A percentile compares a stretch with the other conserved stretches of the same genome.
These are phyloP conservation scores for Trichophyton rubrum DNA, from an alignment of 2,329 filamentous ascomycete genomes.

Conservation along the genomic window DNA sequence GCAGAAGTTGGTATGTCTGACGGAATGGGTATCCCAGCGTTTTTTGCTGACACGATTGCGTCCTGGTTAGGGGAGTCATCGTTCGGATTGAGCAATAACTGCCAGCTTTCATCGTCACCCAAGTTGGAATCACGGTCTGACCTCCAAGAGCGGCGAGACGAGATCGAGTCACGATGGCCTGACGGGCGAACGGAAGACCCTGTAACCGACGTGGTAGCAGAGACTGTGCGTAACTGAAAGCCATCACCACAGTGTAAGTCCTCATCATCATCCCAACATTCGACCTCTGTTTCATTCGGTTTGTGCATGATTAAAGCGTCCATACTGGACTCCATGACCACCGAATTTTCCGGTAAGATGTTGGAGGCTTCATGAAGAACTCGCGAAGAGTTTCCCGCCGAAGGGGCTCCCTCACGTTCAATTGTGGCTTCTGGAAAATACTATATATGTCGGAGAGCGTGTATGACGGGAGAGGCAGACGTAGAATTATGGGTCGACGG, in stretches of 20 bases:
- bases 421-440: not conserved
- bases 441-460: not conserved
- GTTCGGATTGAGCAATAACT: constrained; percentile 70
- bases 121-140: constrained; percentile 67
- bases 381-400: not conserved
- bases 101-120: constrained; percentile 70
- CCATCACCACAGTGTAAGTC: constrained; percentile 38
- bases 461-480: not conserved
- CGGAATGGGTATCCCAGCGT: constrained; percentile 83
- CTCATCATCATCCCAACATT: constrained; percentile 40
- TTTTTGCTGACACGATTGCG: constrained; percentile 75
- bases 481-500: not conserved
- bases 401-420: not conserved
- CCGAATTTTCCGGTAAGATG: constrained; percentile 1
- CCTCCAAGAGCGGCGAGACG: constrained; percentile 67
- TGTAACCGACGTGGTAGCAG: constrained; percentile 34
- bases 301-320: constrained; percentile 26
- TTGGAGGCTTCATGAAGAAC: constrained; percentile 5
- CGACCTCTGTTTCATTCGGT: constrained; percentile 28
- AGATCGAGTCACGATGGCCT: constrained; percentile 59
- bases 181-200: constrained; percentile 32
- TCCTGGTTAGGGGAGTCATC: constrained; percentile 74
- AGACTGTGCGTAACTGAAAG: constrained; percentile 34
- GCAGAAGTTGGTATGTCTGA: constrained; percentile 77
- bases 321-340: constrained; percentile 20